phyloP scores from a whole-genome alignment of 2,329 filamentous ascomycete genomes.

The Fonsecaea pedrosoi region DNA sequence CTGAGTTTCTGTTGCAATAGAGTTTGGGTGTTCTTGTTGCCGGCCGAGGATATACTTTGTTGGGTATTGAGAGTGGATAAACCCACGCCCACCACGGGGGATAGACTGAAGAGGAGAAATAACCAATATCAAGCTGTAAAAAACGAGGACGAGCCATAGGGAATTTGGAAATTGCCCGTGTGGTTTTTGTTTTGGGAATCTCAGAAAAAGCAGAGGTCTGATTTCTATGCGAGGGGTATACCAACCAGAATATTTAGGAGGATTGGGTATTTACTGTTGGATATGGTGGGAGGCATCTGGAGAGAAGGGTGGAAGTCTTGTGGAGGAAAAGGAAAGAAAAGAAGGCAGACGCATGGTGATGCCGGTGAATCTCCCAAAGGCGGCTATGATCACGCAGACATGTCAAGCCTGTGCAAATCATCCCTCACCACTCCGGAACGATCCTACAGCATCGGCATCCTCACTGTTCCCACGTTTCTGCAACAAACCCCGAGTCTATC shows the following conservation, averaged over 20 bases:
- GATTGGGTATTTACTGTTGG: not conserved
- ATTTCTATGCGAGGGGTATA: not conserved
- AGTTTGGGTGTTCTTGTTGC: slow-evolving; percentile 59
- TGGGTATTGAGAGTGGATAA: slow-evolving; percentile 60
- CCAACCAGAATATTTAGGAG: not conserved
- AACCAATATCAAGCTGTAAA: slow-evolving; percentile 28
- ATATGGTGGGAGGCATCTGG: not conserved
- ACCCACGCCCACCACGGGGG: slow-evolving; percentile 59
- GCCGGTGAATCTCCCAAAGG: not conserved
- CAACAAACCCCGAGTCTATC: not conserved
- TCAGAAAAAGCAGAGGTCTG: slow-evolving; percentile 4
- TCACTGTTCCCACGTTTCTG: not conserved
- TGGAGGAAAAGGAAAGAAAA: not conserved
- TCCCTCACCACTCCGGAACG: not conserved
- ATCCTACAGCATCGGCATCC: not conserved
- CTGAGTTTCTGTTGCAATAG: slow-evolving; percentile 58
- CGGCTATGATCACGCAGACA: not conserved
- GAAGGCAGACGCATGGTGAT: not conserved
- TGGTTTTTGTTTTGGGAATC: slow-evolving; percentile 6
- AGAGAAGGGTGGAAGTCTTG: not conserved
- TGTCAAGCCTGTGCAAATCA: not conserved
- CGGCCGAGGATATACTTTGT: slow-evolving; percentile 58
- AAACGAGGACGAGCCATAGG: slow-evolving; percentile 32
- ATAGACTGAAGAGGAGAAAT: slow-evolving; percentile 48
- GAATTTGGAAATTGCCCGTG: not conserved